These are phyloP conservation scores for Stenogyne calaminthoides DNA, from an alignment of 305 asterid species.

Conservation along the genomic window DNA sequence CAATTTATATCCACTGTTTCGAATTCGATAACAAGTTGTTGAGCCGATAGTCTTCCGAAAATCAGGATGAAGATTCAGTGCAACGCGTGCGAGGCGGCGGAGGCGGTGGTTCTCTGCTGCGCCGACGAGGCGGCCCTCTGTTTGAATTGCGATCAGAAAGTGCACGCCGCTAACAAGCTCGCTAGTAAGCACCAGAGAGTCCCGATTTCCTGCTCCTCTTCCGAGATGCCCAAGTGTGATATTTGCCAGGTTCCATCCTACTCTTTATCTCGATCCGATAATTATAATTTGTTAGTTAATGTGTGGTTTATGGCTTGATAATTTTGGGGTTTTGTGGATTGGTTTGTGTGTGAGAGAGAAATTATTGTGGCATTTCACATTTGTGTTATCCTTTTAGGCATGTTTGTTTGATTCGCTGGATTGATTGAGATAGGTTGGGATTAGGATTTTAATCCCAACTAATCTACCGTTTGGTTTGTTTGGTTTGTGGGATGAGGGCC, in stretches of 20 bases:
- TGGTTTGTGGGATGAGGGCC: too few species aligned
- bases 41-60: background rate
- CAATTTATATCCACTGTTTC: background rate
- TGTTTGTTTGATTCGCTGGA: too few species aligned
- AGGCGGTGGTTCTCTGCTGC: slow-evolving; percentile 85
- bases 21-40: background rate
- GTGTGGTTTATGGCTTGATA: background rate
- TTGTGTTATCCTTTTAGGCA: slow-evolving; percentile 18
- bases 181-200: slow-evolving; percentile 92
- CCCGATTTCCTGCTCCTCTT: slow-evolving; percentile 56
- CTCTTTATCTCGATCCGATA: slow-evolving; percentile 20
- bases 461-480: too few species aligned
- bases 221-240: slow-evolving; percentile 90
- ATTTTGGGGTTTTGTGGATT: slow-evolving; percentile 18
- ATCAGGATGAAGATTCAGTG: slow-evolving; percentile 87
- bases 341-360: background rate
- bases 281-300: background rate
- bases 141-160: slow-evolving; percentile 73
- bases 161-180: slow-evolving; percentile 90
- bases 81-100: slow-evolving; percentile 85
- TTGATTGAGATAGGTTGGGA: too few species aligned
- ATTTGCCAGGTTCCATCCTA: slow-evolving; percentile 67
- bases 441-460: too few species aligned
- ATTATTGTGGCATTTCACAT: slow-evolving; percentile 1
- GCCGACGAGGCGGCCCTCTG: slow-evolving; percentile 99